Base-by-base conservation (phyloP, 2,329 filamentous ascomycete species). In the Fusarium sp. region DNA sequence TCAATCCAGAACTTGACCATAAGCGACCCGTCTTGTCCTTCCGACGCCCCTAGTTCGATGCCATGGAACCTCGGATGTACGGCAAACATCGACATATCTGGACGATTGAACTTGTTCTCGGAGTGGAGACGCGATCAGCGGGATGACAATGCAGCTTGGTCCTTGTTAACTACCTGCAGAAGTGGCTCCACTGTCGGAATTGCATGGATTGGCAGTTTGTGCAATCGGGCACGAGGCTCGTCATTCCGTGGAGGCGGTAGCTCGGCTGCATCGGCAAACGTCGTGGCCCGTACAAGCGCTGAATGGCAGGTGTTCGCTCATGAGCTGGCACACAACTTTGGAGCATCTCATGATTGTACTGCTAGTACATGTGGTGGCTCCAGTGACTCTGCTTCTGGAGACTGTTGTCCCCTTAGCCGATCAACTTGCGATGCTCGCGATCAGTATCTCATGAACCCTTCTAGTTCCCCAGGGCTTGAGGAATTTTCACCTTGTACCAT, bases 281-380 rank as follows among this genome's bases (percentile, higher is more conserved):
- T 73, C 2, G 92, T 97, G 17, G 88, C 94, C 7, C 88, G 89
- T 51, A 96, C 92, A 0, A 83, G 85, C 17, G 90, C 88, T 4
- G 93, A 96, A 76, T 97, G 94, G 93, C 93, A 97, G 76, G 91
- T 97, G 63, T 92, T 97, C 78, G 93, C 94, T 22, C 94, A 97
- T 75, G 94, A 97, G 79, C 89, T 90, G 3, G 94, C 93, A 2
- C 94, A 97, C 78, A 72, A 72, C 36, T 62, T 72, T 34, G 70
- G 70, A 2, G 70, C 70, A 1, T 34, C 58, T 8, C 70, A 72
- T 4, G 70, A 72, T 10, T 72, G 70, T 18, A 71, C 64, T 0
- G 57, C 64, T 4, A 44, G 48, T 0, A 62, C 69, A 1, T 72
- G 70, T 1, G 40, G 48, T 1, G n/a, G n/a, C 1, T 40, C 55